Conservation (phyloP, 441 rosid species). For the Populus hybrid region DNA sequence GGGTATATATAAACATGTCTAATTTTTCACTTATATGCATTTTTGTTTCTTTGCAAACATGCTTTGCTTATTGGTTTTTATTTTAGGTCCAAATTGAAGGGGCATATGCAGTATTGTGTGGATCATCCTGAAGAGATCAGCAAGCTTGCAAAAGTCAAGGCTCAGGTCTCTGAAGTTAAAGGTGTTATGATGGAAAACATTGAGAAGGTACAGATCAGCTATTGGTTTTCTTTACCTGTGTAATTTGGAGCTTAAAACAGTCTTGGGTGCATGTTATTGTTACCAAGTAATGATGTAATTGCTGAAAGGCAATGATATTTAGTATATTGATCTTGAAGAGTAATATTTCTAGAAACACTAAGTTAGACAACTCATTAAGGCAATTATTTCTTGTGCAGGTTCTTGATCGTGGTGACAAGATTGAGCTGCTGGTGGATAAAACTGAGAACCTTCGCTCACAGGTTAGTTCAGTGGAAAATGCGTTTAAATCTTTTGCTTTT, state of each 20-base stretch:
- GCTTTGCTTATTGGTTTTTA: background rate
- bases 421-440: slow-evolving; percentile 93
- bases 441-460: slow-evolving; percentile 95
- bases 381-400: slow-evolving; percentile 44
- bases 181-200: slow-evolving; percentile 91
- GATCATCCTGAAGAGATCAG: slow-evolving; percentile 77
- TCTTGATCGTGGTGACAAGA: slow-evolving; percentile 97
- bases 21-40: background rate
- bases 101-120: slow-evolving; percentile 76
- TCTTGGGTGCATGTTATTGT: background rate
- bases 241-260: background rate
- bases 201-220: slow-evolving; percentile 52
- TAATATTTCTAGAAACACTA: background rate
- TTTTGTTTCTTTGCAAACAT: background rate
- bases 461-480: slow-evolving; percentile 39
- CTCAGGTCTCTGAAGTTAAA: slow-evolving; percentile 84
- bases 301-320: background rate
- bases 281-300: background rate
- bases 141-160: slow-evolving; percentile 78
- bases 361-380: background rate
- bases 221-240: background rate
- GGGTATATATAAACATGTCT: slow-evolving; percentile 43
- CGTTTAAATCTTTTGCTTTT: background rate
- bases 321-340: background rate
- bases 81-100: slow-evolving; percentile 65